Base-by-base conservation (phyloP, 108 stramenopile species). In the Skeletonema grethae region DNA sequence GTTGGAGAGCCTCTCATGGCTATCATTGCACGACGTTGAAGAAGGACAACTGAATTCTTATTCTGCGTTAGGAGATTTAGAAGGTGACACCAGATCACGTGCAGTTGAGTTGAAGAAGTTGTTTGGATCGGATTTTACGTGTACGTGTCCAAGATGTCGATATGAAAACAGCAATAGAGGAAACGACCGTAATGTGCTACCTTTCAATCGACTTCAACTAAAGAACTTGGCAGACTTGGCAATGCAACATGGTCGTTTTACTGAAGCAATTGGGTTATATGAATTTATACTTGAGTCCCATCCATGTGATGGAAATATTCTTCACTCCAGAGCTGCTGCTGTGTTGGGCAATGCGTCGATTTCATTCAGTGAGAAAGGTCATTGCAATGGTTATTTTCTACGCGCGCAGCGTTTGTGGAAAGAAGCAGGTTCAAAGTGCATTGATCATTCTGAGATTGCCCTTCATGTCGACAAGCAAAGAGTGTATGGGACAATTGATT, bases 361-460 rank as follows among this genome's bases (percentile, higher is more conserved):
- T 34, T 59, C 62, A 31, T 75, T 72, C 20, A 71, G 45, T 22
- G 84, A 87, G 30, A 4, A 75, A 22, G 87, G 83, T 61, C 92
- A 93, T 77, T 63, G 84, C 11, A 70, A 76, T 18, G 65, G 65
- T 7, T 68, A 82, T 39, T 94, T 88, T 66, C 12, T 87, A 12
- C 11, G 81, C 12, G 90, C 93, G 25, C 93, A 94, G 63, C 67
- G 58, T 25, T 74, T 82, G 28, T 94, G 93, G 90, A 65, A 70
- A 61, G 83, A 86, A 67, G 88, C 66, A 39, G 62, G 66, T 43
- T 60, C 50, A 59, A 85, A 25, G 5, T 70, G 66, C 64, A 25
- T 22, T 34, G 61, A 64, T 38, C 86, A 91, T 67, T 30, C 76
- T 11, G 90, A 83, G 31, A 86, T 94, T 46, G 15, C 75, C 15